phyloP scores from a whole-genome alignment of 2,329 filamentous ascomycete genomes.

The Neopestalotiopsis sp. region DNA sequence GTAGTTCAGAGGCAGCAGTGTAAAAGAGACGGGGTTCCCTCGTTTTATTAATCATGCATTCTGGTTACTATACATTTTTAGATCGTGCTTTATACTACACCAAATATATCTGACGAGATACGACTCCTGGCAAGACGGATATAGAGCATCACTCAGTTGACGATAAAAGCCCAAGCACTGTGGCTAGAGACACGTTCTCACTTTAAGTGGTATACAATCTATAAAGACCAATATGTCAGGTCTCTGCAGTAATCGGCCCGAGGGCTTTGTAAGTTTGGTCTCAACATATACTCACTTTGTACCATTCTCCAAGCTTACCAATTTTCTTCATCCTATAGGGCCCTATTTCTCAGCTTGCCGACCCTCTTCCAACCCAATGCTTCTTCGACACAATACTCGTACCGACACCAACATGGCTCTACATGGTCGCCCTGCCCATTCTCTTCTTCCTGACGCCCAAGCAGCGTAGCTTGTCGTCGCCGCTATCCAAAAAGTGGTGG shows the following conservation, averaged over 20 bases:
- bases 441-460: constrained; percentile 24
- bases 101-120: not conserved
- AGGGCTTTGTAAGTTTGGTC: constrained; percentile 19
- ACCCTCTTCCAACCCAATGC: constrained; percentile 31
- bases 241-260: constrained; percentile 20
- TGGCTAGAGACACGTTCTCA: not conserved
- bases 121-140: not conserved
- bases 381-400: constrained; percentile 32
- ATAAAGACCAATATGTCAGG: constrained; percentile 4
- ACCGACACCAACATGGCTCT: constrained; percentile 30
- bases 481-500: not conserved
- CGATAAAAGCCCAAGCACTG: not conserved
- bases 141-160: not conserved
- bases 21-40: not conserved
- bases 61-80: not conserved
- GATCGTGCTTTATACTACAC: not conserved
- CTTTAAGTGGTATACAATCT: not conserved
- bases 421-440: constrained; percentile 21
- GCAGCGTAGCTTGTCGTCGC: constrained; percentile 14
- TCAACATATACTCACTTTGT: not conserved
- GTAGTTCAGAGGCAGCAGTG: not conserved
- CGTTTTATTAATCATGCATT: not conserved
- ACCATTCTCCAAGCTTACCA: too few relatives aligned
- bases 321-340: constrained; percentile 3
- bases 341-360: constrained; percentile 14